Conservation (phyloP, 2,329 filamentous ascomycete genomes). For the Pyricularia pennisetigena region DNA sequence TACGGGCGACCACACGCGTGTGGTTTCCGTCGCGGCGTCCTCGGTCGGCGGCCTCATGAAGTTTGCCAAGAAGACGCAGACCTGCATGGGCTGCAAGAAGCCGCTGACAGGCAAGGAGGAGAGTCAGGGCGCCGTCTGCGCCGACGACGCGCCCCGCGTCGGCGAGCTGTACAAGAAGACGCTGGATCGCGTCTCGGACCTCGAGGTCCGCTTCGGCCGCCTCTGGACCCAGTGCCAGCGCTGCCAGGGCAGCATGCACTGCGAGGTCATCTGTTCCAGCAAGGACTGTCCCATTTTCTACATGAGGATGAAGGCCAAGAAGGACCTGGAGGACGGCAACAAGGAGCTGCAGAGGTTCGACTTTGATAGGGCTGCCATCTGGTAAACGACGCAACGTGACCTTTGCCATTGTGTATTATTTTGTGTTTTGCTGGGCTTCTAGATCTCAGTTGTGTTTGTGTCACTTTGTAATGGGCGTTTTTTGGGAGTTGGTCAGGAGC, state of each 20-base stretch:
- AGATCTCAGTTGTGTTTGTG: background rate
- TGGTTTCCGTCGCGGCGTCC: constrained; percentile 85
- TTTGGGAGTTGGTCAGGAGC: background rate
- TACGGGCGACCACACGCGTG: constrained; percentile 88
- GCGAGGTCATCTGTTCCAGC: constrained; percentile 93
- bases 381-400: constrained; percentile 22
- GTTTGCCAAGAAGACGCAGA: constrained; percentile 94
- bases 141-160: constrained; percentile 72
- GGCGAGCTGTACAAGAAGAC: constrained; percentile 93
- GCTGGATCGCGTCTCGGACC: constrained; percentile 75
- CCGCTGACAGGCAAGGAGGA: constrained; percentile 74
- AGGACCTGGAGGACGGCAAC: constrained; percentile 91
- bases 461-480: background rate
- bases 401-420: background rate
- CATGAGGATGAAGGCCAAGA: constrained; percentile 99
- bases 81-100: constrained; percentile 99
- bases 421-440: background rate
- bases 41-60: constrained; percentile 94
- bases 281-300: constrained; percentile 99
- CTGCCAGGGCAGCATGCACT: constrained; percentile 96
- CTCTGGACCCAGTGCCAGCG: constrained; percentile 98
- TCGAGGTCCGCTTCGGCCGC: constrained; percentile 85
- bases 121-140: constrained; percentile 67
- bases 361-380: constrained; percentile 62
- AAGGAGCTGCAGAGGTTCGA: constrained; percentile 89